Evolutionary conservation across 2,329 filamentous ascomycete genomes (phyloP).

Genomic region (Botryosphaeria dothidea): DNA sequence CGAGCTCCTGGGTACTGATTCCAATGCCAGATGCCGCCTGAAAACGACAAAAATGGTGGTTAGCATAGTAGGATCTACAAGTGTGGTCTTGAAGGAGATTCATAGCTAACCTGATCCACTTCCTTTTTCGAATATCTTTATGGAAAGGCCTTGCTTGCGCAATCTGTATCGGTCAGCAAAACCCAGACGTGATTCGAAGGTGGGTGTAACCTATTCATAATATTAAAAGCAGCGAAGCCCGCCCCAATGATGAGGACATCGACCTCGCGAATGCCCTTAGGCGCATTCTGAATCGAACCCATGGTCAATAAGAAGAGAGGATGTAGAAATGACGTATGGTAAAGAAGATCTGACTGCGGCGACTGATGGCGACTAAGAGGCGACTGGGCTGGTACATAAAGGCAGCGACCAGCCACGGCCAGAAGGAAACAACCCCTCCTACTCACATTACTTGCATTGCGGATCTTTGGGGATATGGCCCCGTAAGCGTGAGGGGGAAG

Average conservation of each 20-base stretch:
- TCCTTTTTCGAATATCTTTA: conserved; percentile 28
- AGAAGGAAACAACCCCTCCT: background rate
- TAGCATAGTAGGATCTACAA: too few relatives aligned
- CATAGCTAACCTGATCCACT: conserved; percentile 19
- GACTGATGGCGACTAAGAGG: background rate
- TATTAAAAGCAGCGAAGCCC: conserved; percentile 30
- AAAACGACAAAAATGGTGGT: too few relatives aligned
- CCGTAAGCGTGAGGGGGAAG: too few relatives aligned
- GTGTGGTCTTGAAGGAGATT: too few relatives aligned
- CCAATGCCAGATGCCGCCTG: conserved; percentile 40
- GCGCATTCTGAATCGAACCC: background rate
- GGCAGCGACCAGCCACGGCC: background rate
- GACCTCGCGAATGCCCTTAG: background rate
- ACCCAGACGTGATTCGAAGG: background rate
- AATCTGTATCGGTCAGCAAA: conserved; percentile 21
- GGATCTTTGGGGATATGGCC: too few relatives aligned
- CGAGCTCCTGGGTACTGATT: conserved; percentile 36
- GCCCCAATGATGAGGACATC: conserved; percentile 31
- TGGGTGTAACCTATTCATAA: conserved; percentile 17
- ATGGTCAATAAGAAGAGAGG: background rate
- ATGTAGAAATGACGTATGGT: background rate
- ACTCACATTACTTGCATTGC: too few relatives aligned
- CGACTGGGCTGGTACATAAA: background rate
- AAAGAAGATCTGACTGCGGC: background rate
- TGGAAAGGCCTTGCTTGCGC: conserved; percentile 25